Conservation (phyloP, 73 alveolate species). For the Paramecium sonneborni region DNA sequence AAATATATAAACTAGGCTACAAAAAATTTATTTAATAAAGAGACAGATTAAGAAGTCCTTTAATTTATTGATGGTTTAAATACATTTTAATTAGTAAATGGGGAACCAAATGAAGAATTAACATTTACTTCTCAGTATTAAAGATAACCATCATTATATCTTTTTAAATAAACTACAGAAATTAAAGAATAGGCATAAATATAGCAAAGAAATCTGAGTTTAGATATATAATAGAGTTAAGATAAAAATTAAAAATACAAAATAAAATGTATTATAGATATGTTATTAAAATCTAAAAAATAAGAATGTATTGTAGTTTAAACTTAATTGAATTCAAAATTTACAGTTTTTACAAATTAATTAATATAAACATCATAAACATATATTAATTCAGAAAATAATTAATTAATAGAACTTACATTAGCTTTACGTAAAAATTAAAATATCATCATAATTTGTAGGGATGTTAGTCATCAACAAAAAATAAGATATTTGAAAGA, state of each 20-base stretch:
- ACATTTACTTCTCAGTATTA: neutral
- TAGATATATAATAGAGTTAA: neutral
- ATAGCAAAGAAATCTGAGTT: neutral
- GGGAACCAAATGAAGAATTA: neutral
- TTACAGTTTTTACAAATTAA: neutral
- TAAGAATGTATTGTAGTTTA: neutral
- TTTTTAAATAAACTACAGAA: neutral
- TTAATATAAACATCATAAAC: neutral
- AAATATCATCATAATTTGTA: neutral
- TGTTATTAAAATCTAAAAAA: neutral
- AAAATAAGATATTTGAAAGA: constrained; percentile 54
- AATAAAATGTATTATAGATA: neutral
- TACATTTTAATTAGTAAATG: neutral
- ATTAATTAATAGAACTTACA: neutral
- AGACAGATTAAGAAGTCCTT: neutral
- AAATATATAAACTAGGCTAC: neutral
- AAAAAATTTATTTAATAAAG: neutral
- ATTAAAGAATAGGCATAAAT: neutral
- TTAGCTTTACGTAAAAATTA: neutral
- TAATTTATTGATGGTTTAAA: neutral
- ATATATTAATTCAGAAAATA: neutral
- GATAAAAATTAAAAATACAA: neutral
- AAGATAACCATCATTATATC: neutral
- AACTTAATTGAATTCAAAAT: neutral
- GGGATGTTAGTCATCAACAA: constrained; percentile 57